Evolutionary conservation across 768 basidiomycete genomes (phyloP).

Genomic region (Hericium coralloides): DNA sequence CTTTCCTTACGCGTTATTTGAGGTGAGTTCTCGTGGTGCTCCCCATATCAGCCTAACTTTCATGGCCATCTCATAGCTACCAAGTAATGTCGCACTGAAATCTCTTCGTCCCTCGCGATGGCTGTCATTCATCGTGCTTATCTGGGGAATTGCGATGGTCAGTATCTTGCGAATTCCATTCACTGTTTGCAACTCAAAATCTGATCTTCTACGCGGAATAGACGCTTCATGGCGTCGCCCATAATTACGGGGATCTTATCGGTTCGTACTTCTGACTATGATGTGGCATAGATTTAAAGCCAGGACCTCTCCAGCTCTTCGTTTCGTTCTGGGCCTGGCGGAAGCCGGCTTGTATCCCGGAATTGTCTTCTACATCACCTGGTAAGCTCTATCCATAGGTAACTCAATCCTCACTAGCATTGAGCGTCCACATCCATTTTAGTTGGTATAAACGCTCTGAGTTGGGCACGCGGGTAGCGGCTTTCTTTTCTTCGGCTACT

Average conservation of each 20-base stretch:
- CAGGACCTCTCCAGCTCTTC: slow-evolving; percentile 32
- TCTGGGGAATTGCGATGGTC: slow-evolving; percentile 36
- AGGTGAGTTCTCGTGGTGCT: slow-evolving; percentile 32
- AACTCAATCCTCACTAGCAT: no score
- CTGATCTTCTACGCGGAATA: slow-evolving; percentile 16
- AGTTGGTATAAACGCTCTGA: slow-evolving; percentile 81
- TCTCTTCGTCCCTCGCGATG: slow-evolving; percentile 59
- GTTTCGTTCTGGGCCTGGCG: slow-evolving; percentile 48
- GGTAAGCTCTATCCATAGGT: slow-evolving; percentile 24
- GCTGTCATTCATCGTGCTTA: slow-evolving; percentile 35
- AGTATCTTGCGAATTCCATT: not conserved
- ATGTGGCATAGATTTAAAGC: not conserved
- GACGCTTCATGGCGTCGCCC: slow-evolving; percentile 56
- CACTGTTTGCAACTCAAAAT: not conserved
- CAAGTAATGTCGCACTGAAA: slow-evolving; percentile 53
- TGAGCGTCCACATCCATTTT: no score
- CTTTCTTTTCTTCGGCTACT: slow-evolving; percentile 78
- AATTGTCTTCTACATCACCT: slow-evolving; percentile 54
- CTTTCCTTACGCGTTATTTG: slow-evolving; percentile 63
- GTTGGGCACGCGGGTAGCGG: slow-evolving; percentile 57
- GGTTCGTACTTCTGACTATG: slow-evolving; percentile 28
- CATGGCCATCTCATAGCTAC: slow-evolving; percentile 31
- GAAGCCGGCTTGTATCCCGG: slow-evolving; percentile 47
- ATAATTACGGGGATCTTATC: slow-evolving; percentile 52
- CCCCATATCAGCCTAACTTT: not conserved